A percentile compares a stretch with the other conserved stretches of the same genome.
These are phyloP conservation scores for Aurantiochytrium sp. DNA, from an alignment of 108 stramenopile genomes.

Conservation along the genomic window DNA sequence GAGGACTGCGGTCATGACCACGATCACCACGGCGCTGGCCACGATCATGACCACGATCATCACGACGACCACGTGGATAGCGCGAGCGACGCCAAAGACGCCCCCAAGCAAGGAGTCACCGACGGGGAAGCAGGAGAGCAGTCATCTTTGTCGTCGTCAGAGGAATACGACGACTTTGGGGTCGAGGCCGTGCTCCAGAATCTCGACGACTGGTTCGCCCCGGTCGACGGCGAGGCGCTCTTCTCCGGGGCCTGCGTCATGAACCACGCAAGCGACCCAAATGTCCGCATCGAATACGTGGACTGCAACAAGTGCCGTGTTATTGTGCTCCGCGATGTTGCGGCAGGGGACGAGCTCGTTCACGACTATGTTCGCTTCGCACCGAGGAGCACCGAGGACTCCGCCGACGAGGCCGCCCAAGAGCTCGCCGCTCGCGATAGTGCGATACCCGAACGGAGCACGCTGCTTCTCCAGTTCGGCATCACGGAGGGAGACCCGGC, in stretches of 20 bases:
- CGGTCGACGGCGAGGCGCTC: not conserved
- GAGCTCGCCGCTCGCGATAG: not conserved
- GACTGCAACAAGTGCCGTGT: not conserved
- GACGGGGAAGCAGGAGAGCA: too few species aligned
- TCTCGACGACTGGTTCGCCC: not conserved
- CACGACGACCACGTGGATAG: not conserved
- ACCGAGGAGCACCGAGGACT: not conserved
- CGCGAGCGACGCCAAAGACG: too few species aligned
- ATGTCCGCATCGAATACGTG: conserved; percentile 4
- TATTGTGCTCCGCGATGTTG: not conserved
- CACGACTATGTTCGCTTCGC: conserved; percentile 19
- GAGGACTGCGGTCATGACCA: not conserved
- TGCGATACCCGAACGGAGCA: not conserved
- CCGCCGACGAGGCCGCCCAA: not conserved
- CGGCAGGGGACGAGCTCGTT: not conserved
- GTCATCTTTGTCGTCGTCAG: too few species aligned
- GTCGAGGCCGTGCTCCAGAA: not conserved
- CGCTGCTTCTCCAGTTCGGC: too few species aligned
- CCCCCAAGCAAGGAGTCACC: too few species aligned
- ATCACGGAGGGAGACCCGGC: too few species aligned
- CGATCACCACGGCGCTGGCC: not conserved
- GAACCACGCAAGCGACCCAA: not conserved
- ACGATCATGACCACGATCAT: not conserved
- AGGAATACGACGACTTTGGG: not conserved
- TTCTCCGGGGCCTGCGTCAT: not conserved